phyloP scores from a whole-genome alignment of 768 basidiomycete genomes.

The Sistotremastrum niveocremeum region DNA sequence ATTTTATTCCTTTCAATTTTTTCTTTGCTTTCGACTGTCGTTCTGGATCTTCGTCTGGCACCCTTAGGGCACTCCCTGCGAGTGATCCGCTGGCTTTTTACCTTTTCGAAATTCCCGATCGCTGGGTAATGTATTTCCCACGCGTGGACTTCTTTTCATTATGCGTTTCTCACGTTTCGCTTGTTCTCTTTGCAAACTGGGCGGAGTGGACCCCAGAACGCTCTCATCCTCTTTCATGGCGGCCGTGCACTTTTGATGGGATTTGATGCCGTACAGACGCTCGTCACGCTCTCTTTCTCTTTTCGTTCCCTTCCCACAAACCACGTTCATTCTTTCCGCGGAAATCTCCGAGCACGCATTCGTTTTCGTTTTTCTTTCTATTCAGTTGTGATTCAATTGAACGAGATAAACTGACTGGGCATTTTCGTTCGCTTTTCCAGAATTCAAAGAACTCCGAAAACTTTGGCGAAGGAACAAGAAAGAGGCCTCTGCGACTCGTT shows the following conservation, averaged over 20 bases:
- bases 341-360: too few species aligned
- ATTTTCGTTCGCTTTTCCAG: slow-evolving; percentile 26
- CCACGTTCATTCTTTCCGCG: too few species aligned
- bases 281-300: too few species aligned
- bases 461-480: slow-evolving; percentile 93
- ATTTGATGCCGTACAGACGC: not conserved
- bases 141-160: slow-evolving; percentile 6
- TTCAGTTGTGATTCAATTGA: too few species aligned
- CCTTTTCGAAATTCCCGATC: not conserved
- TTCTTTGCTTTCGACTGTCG: not conserved
- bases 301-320: too few species aligned
- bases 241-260: not conserved
- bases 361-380: too few species aligned
- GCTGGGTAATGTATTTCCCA: not conserved
- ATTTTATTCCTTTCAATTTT: slow-evolving; percentile 1
- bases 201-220: too few species aligned
- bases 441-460: slow-evolving; percentile 96
- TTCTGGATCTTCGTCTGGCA: too few species aligned
- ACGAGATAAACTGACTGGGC: too few species aligned
- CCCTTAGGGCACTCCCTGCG: too few species aligned
- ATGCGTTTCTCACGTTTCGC: not conserved
- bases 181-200: not conserved
- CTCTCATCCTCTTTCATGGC: too few species aligned
- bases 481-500: slow-evolving; percentile 31
- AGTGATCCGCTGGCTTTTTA: not conserved